Conservation (phyloP, 106 monocot species). For the Xerophyta viscosa region DNA sequence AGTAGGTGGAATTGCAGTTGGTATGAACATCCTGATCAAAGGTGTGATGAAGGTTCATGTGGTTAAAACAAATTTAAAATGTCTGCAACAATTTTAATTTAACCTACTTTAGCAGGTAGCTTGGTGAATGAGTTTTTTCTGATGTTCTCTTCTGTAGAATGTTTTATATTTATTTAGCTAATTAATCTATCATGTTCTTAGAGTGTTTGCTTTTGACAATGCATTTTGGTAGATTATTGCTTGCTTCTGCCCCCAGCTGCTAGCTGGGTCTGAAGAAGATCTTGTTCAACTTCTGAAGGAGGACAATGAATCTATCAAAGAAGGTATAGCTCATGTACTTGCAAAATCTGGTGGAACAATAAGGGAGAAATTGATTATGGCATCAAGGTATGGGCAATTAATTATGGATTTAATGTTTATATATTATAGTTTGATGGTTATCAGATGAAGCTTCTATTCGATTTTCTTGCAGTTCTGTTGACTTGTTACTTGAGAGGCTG, state of each 20-base stretch:
- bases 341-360: constrained; percentile 90
- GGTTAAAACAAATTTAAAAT: too few relatives aligned
- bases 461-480: constrained; percentile 64
- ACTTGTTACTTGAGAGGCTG: constrained; percentile 76
- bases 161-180: neutral
- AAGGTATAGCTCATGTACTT: constrained; percentile 88
- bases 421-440: neutral
- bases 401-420: neutral
- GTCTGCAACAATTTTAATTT: too few relatives aligned
- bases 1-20: too few relatives aligned
- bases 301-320: constrained; percentile 79
- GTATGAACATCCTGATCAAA: too few relatives aligned
- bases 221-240: constrained; percentile 54
- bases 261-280: constrained; percentile 69
- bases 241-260: constrained; percentile 59
- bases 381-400: constrained; percentile 51
- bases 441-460: neutral
- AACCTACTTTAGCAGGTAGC: too few relatives aligned
- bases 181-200: too few relatives aligned
- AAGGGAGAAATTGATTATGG: constrained; percentile 59
- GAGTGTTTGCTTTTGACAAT: too few relatives aligned
- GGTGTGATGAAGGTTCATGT: too few relatives aligned
- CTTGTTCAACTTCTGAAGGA: constrained; percentile 77
- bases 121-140: too few relatives aligned
- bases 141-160: neutral